Base-by-base conservation (phyloP, 345 rosid species). In the Viola odorata region DNA sequence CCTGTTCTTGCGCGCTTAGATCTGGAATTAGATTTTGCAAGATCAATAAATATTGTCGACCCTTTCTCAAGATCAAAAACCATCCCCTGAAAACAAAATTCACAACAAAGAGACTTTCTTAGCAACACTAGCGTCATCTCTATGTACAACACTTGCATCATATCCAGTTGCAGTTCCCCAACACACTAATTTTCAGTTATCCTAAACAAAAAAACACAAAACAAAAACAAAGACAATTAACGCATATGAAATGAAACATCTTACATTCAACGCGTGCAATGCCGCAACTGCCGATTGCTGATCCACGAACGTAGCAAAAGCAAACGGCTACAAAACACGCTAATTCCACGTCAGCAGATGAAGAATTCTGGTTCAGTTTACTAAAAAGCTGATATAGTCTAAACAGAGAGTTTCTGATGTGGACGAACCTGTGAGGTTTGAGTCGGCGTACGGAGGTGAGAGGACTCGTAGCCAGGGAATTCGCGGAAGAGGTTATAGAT, bases 1-100 rank as follows among this genome's bases (percentile, higher is more conserved):
- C 96, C 95, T 76, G 88, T 49, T 76, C 95, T 84, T 38, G 85
- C 52, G 57, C 95, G 96, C 82, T 91, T 91, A 10, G 91, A 78
- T 72, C 91, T 79, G 50, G 98, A 87, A 78, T 91, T 91, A 37
- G 88, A 81, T 81, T 89, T 91, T 53, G 95, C 96, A 73, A 87
- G 85, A 78, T 91, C 94, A 67, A 89, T 78, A 73, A 82, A 67
- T 16, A 91, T 77, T 60, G 85, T 80, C n/a, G 91, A 82, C 48
- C 86, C 91, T 72, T 81, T 87, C 79, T 89, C 98, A 67, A 85
- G 94, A 61, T 89, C 98, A 77, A 89, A 92, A 55, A 85, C 84
- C 88, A 87, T 84, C 32, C 96, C 91, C 96, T 87, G 84, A 50
- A 77, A 69, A 41, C 48, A 73, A 67, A 13, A 51, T 72, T 58